Percentiles rank a stretch among this genome's conserved stretches.
Evolutionary conservation across 2,329 filamentous ascomycete genomes (phyloP).

Genomic region (Aurifilum marmelostoma): DNA sequence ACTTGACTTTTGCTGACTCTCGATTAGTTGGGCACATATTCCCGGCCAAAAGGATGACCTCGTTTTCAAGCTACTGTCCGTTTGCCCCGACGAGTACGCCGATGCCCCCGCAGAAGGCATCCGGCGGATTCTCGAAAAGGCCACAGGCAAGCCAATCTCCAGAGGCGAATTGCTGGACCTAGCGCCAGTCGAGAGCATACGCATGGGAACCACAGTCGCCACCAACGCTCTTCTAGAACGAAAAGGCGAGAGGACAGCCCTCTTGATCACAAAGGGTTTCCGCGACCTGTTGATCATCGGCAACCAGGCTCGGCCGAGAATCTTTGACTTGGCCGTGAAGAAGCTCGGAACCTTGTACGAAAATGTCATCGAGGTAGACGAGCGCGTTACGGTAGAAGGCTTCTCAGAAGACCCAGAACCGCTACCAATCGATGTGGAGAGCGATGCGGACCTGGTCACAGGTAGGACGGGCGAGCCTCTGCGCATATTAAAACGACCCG

Average conservation of each 20-base stretch:
- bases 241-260: conserved; percentile 85
- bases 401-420: conserved; percentile 85
- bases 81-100: conserved; percentile 88
- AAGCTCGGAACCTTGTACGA: conserved; percentile 88
- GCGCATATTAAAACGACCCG: conserved; percentile 66
- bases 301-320: conserved; percentile 87
- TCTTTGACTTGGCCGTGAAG: conserved; percentile 88
- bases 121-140: conserved; percentile 77
- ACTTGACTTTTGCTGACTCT: neutral
- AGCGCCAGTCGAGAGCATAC: conserved; percentile 81
- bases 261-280: conserved; percentile 87
- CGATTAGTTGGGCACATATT: neutral
- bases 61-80: conserved; percentile 69
- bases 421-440: conserved; percentile 50
- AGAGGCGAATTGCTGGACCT: conserved; percentile 81
- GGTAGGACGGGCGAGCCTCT: conserved; percentile 77
- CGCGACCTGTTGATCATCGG: conserved; percentile 86
- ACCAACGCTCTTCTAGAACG: conserved; percentile 90
- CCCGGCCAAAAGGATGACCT: conserved; percentile 41
- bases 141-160: conserved; percentile 62
- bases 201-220: conserved; percentile 94
- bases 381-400: conserved; percentile 88
- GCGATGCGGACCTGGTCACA: conserved; percentile 62
- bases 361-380: conserved; percentile 84
- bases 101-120: conserved; percentile 93